Evolutionary conservation across 2,329 filamentous ascomycete species (phyloP), one percentile per base, ranked within the genome.

Genomic region (Aureobasidium sp.): DNA sequence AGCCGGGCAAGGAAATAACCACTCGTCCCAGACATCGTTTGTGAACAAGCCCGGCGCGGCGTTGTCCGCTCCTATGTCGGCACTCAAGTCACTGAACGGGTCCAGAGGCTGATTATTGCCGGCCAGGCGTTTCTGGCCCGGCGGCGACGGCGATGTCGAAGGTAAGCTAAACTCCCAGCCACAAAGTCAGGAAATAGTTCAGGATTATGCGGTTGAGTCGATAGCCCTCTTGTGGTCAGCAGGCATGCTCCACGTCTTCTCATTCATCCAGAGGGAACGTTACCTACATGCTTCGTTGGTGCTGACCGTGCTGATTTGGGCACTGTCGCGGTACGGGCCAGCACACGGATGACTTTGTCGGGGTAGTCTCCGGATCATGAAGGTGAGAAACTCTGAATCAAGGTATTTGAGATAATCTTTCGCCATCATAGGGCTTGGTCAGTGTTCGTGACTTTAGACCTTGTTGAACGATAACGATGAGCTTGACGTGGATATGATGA

Each of bases 301-400:
- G 50, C 29, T 27, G 37, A 42, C 50, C 35, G 35, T 54, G 50
- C 50, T 40, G 50, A 37, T 42, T 31, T 54, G 37, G 22, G 50
- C 49, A 19, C 49, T 53, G 49, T 53, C 49, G 49, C 49, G 49
- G 49, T 53, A 40, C 49, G 49, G 49, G 49, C 49, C 49, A 53
- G 49, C 35, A 40, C 22, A 40, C 22, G 35, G 19, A 19, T 33
- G 31, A 14, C 22, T 53, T 40, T 53, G 24, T 22, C 50, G 50
- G 37, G 37, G 24, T 42, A 15, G 8, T 15, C 37, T 54, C 50
- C 50, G 50, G 37, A 27, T 27, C 22, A 35, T 27, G 35, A 12
- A 9, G 50, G 35, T 29, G 50, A 1, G 24, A 54, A 42, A 15
- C 31, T 40, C 31, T 54, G n/a, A 14, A 14, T 54, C 50, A 42